Evolutionary conservation across 78 protist genomes (phyloP).

Genomic region (Andalucia godoyi): DNA sequence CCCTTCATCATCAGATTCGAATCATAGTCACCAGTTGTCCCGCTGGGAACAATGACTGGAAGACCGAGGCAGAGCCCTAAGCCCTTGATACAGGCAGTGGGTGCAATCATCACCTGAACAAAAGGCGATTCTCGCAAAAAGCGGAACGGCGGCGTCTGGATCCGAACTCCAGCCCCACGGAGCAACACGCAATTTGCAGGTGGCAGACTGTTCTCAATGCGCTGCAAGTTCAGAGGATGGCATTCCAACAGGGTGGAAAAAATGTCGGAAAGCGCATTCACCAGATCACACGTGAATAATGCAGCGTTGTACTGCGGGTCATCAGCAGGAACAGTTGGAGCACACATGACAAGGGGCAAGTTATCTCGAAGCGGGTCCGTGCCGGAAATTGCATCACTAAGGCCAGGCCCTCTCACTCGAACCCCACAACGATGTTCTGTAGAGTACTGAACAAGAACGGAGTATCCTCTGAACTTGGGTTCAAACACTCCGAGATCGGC

Average conservation of each 20-base stretch:
- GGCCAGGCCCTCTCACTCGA: constrained; percentile 61
- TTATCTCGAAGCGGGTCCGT: constrained; percentile 78
- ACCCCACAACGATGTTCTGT: constrained; percentile 80
- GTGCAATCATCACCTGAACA: constrained; percentile 86
- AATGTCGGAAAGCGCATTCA: constrained; percentile 40
- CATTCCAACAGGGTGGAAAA: constrained; percentile 21
- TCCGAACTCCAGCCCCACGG: constrained; percentile 67
- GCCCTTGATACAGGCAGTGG: constrained; percentile 74
- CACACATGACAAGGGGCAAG: constrained; percentile 6
- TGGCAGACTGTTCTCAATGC: constrained; percentile 26
- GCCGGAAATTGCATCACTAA: constrained; percentile 47
- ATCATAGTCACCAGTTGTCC: constrained; percentile 74
- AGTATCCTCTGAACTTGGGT: constrained; percentile 33
- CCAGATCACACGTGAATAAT: constrained; percentile 11
- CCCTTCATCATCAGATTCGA: constrained; percentile 55
- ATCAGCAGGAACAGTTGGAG: not conserved
- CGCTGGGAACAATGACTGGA: constrained; percentile 17
- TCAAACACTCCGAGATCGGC: constrained; percentile 16
- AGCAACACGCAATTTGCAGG: constrained; percentile 61
- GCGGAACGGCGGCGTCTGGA: constrained; percentile 42
- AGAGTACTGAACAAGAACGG: constrained; percentile 49
- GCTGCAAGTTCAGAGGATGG: constrained; percentile 55
- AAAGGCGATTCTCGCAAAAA: too few species aligned
- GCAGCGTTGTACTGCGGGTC: too few species aligned
- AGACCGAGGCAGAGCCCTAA: constrained; percentile 55